Conservation (phyloP, 2,329 filamentous ascomycete genomes). For the Monilinia vaccinii-corymbosi region DNA sequence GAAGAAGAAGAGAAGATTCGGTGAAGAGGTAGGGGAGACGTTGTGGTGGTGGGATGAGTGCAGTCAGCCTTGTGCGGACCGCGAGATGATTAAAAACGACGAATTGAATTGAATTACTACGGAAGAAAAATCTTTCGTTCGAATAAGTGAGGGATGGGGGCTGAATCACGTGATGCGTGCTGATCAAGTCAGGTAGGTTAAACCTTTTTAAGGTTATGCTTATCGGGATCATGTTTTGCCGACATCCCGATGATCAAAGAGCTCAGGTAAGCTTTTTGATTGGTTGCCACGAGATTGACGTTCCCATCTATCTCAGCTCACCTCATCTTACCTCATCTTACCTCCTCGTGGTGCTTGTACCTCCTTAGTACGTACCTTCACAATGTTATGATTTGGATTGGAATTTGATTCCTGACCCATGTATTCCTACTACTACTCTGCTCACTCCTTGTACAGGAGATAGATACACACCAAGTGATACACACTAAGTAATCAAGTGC, state of each 20-base stretch:
- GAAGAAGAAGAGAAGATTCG: constrained; percentile 38
- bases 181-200: too few relatives aligned
- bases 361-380: too few relatives aligned
- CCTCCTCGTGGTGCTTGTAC: too few relatives aligned
- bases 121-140: constrained; percentile 1
- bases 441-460: too few relatives aligned
- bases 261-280: not conserved
- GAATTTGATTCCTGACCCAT: not conserved
- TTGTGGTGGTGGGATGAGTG: constrained; percentile 20
- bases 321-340: not conserved
- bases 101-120: constrained; percentile 5
- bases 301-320: too few relatives aligned
- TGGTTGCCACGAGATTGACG: too few relatives aligned
- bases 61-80: constrained; percentile 18
- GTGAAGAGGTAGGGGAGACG: constrained; percentile 26
- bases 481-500: not conserved
- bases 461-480: too few relatives aligned
- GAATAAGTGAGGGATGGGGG: not conserved
- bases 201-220: too few relatives aligned
- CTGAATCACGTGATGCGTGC: too few relatives aligned
- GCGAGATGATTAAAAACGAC: not conserved
- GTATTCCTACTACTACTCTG: too few relatives aligned
- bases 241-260: not conserved
- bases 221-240: too few relatives aligned
- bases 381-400: too few relatives aligned